Base-by-base conservation (phyloP, 345 rosid genomes). In the Ceriops decandra region DNA sequence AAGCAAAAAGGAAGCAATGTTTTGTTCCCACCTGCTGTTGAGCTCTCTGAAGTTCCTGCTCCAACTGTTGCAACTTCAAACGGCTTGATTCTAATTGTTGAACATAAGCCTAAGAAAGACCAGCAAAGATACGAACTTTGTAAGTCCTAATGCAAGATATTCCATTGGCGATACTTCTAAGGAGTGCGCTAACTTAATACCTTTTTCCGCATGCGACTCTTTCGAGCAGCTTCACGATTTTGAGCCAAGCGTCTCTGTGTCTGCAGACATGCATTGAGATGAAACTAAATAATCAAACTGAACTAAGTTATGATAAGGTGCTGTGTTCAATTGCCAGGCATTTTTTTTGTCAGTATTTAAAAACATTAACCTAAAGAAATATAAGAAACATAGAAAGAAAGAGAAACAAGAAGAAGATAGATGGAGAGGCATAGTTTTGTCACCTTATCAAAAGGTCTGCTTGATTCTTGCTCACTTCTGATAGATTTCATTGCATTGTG, bases 401-500 rank as follows among this genome's bases (percentile, higher is more conserved):
- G 13, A 53, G 27, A 53, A 19, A 52, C 22, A n/a, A 10, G 22
- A 56, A 56, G 30, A 30, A 64, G 32, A 4, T 58, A 36, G 28
- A 64, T 69, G 36, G 58, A 31, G 20, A 30, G 52, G 13, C 20
- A 71, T 28, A 51, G 67, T 56, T 52, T 31, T 36, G 72, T 79
- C 69, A 83, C 93, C 95, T 88, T 90, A 57, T 90, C 93, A 67
- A 69, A 11, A 51, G 83, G 78, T 74, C 72, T 84, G 70, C 76
- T 80, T 68, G 82, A 78, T 80, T 87, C 97, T 74, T 84, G 89
- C 68, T 90, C 92, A 62, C 80, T 87, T 81, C 84, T 80, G 33
- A 81, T 82, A 52, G 80, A 87, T 70, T 86, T 88, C 57, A 75
- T 74, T 32, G 82, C 79, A 27, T 80, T 86, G 31, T 63, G 79